Evolutionary conservation across 495 filamentous ascomycete genomes (phyloP), one percentile per base, ranked within the genome.

Genomic region (Amniculicola lignicola): DNA sequence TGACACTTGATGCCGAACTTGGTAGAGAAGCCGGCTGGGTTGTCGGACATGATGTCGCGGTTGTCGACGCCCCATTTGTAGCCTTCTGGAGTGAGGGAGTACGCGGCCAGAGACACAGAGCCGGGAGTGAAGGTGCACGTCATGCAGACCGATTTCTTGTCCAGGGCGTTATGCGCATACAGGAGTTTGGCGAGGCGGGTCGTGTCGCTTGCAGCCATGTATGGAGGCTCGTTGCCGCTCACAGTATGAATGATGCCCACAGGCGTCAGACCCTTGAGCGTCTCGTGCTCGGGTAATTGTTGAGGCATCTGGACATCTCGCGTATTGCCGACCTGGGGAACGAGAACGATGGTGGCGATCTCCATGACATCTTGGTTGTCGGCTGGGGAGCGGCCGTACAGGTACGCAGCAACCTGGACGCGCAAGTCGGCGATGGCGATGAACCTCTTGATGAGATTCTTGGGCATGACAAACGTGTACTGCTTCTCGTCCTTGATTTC

Each of bases 31-130:
- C 94, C 94, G 49, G 89, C 84, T 0, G 94, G 94, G 69, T 93
- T 87, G 70, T 97, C 93, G 39, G 86, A 93, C 53, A 83, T 81
- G 42, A 83, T 79, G 70, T 99, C 94, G 72, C 87, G 89, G 78
- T 99, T 99, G 68, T 97, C 90, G 4, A 82, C 88, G 54, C 94
- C 94, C 94, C 94, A 99, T 70, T 92, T 91, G 77, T 92, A 97
- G 38, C 94, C 94, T 35, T 84, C 70, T 3, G 94, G 92, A 2
- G 90, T 95, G 25, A 97, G 81, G 14, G 84, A 83, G 87, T 90
- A 99, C 21, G 93, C 90, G 2, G 89, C 86, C 38, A 99, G 81
- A 1, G 91, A 96, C 36, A 97, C 94, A 43, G 90, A 95, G 52
- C 94, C 94, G n/a, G 94, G 94, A 3, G 94, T 97, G 77, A 99